Evolutionary conservation across 176 grass and related monocot species (phyloP), one percentile per base, ranked within the genome.

Genomic region (Oryza coarctata): DNA sequence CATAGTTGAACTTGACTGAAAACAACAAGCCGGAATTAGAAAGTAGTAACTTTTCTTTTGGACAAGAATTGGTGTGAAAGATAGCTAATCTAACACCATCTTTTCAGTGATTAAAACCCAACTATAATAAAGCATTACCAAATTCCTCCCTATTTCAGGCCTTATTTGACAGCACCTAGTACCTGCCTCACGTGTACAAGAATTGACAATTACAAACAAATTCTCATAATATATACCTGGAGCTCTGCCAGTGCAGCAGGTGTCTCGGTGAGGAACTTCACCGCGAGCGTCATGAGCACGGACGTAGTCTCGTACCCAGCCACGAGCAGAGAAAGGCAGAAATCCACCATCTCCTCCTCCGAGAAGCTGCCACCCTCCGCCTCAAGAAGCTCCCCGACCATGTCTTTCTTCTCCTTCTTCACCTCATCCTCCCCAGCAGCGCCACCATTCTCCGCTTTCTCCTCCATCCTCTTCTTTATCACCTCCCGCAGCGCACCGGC

Each of bases 241-340:
- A 99, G 91, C 64, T 93, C 76, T 0, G 85, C 87, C 23, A 95
- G 83, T 14, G 93, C 91, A 23, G 83, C 26, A 58, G 93, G 93
- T 28, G 90, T 88, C 75, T 99, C 96, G 28, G 82, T 92, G 84
- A 99, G 87, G 89, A 95, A 99, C 78, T 95, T 99, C 33, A 93
- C 93, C 69, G 96, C 92, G 2, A 99, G 76, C 20, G 96, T 95
- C 88, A 95, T 99, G 85, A 93, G 90, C 73, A 94, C 92, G 17
- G 96, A 88, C 1, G 96, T 95, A 7, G 96, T 99, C 89, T 99
- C 96, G 68, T 95, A 95, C 34, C 96, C 96, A 2, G 90, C 96
- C 39, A 99, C 89, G 7, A 99, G 91, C 68, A 99, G 73, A 13
- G 92, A 86, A 30, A 99, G 85, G 26, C 94, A 88, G 93, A 99